phyloP scores from a whole-genome alignment of 345 rosid species.

The Acer yangbiense region DNA sequence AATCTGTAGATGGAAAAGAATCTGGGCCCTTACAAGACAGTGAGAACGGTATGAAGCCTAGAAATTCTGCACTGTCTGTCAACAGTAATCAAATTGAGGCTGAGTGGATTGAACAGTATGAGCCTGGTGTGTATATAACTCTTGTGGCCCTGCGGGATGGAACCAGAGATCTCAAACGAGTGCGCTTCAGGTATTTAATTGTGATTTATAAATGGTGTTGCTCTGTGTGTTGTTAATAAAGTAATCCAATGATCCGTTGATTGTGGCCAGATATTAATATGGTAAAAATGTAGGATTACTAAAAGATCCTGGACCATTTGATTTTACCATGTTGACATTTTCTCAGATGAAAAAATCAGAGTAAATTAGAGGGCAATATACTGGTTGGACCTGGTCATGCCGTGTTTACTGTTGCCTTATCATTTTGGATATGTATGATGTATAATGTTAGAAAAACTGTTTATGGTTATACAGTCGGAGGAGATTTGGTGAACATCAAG shows the following conservation, averaged over 20 bases:
- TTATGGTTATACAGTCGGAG: conserved; percentile 62
- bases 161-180: conserved; percentile 97
- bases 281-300: background rate
- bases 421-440: background rate
- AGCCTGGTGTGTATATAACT: conserved; percentile 92
- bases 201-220: background rate
- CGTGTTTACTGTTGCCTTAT: background rate
- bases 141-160: conserved; percentile 84
- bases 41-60: conserved; percentile 51
- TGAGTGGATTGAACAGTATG: conserved; percentile 95
- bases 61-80: conserved; percentile 46
- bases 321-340: background rate
- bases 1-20: conserved; percentile 55
- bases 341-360: background rate
- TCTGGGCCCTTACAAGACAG: conserved; percentile 47
- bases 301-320: background rate
- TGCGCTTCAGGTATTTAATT: conserved; percentile 85
- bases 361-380: background rate
- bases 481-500: conserved; percentile 95
- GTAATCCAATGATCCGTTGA: background rate
- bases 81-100: conserved; percentile 68
- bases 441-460: conserved; percentile 2
- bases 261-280: background rate
- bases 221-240: background rate
- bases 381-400: background rate